Evolutionary conservation across 352 stramenopile genomes (phyloP), one percentile per base, ranked within the genome.

Genomic region (Pythium angustatum): DNA sequence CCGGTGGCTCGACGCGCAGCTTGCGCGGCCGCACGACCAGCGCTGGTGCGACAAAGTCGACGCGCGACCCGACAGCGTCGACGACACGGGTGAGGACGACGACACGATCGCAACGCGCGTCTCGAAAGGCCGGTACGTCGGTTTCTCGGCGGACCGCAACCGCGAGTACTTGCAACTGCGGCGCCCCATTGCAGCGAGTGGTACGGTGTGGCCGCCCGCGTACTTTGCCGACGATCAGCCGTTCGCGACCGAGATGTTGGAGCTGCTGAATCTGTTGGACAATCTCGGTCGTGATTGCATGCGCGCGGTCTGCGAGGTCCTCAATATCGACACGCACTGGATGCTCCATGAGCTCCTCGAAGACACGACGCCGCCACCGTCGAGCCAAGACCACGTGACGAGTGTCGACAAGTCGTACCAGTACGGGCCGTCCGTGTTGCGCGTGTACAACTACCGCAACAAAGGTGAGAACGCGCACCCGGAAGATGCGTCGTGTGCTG

Each of bases 361-460:
- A 58, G 75, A 88, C 48, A 54, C 71, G 28, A 76, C 75, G 14
- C 66, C 74, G 11, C 71, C 73, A 2, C 68, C 73, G 10, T 21
- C 62, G 22, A 62, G 48, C n/a, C 59, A 70, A 44, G 49, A 64
- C 11, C 63, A 75, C 9, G 56, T 75, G 44, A 68, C 66, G 1
- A 60, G 44, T 0, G 49, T 59, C 5, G 72, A 94, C 58, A 66
- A n/a, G n/a, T 76, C 71, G 17, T 85, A 88, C 44, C 84, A 90
- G 47, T 94, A 92, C 52, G 86, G 86, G 9, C 79, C 86, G 6
- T 94, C 86, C 1, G 83, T 94, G 12, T 55, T 94, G n/a, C 83
- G 84, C 9, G 73, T 94, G 34, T 93, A 93, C 77, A 93, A 91
- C 59, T 94, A 93, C 59, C 77, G 77, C 21, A 93, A 94, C 71